phyloP scores from a whole-genome alignment of 2,329 filamentous ascomycete genomes.

The Cercospora sp. region DNA sequence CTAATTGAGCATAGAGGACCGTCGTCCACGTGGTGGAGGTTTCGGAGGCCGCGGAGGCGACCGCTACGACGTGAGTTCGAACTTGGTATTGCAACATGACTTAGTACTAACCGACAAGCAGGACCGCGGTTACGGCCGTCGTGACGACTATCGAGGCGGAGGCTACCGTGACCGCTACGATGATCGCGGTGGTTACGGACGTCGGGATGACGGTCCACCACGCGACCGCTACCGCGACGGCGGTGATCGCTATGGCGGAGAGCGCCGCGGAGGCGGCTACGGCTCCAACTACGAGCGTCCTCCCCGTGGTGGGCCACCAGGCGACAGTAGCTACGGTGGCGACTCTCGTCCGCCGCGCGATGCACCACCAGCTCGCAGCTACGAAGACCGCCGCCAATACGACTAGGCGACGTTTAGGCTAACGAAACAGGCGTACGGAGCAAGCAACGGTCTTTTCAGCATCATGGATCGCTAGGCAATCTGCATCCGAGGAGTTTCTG shows the following conservation, averaged over 20 bases:
- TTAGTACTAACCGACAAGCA: conserved; percentile 12
- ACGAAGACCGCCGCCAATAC: conserved; percentile 40
- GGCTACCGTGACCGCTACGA: conserved; percentile 60
- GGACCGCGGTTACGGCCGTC: conserved; percentile 45
- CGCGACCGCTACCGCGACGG: conserved; percentile 30
- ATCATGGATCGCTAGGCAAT: conserved; percentile 28
- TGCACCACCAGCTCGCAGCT: conserved; percentile 37
- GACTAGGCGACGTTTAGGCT: conserved; percentile 35
- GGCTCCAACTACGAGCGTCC: conserved; percentile 36
- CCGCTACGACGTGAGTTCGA: conserved; percentile 44
- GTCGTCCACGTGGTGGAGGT: conserved; percentile 48
- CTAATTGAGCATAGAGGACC: conserved; percentile 44
- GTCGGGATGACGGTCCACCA: conserved; percentile 54
- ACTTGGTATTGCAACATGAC: neutral
- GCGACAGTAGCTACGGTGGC: conserved; percentile 30
- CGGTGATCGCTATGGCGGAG: conserved; percentile 49
- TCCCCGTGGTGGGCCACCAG: conserved; percentile 35
- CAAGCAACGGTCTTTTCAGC: conserved; percentile 22
- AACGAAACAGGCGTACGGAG: conserved; percentile 30
- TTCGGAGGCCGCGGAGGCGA: conserved; percentile 50
- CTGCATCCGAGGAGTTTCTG: conserved; percentile 32
- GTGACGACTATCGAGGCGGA: conserved; percentile 52
- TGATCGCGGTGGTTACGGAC: conserved; percentile 63
- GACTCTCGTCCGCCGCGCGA: conserved; percentile 32
- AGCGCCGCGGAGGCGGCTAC: conserved; percentile 35